Percentiles rank a stretch among this genome's conserved stretches.
Conservation (phyloP, 192 early-diverging fungal species). For the Rhizophagus prolifer region DNA sequence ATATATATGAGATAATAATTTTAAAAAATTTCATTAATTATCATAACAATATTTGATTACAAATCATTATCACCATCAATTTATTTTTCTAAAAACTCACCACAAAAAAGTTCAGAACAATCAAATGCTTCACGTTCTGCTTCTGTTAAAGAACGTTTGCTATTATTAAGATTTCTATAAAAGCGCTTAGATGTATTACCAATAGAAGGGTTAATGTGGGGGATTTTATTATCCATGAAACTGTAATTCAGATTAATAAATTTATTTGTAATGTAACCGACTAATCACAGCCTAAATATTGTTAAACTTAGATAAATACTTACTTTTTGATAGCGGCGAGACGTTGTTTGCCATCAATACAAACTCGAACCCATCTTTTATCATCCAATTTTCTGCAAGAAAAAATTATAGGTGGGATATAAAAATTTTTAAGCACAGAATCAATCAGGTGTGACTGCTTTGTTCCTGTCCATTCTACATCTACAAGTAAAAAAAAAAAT, state of each 20-base stretch:
- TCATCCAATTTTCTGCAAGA: conserved; percentile 16
- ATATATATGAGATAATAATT: too few relatives aligned
- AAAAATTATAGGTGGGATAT: conserved; percentile 35
- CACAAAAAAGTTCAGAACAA: conserved; percentile 32
- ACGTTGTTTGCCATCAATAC: conserved; percentile 39
- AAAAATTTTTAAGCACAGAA: conserved; percentile 36
- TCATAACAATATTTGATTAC: not conserved
- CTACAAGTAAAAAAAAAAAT: not conserved
- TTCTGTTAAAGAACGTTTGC: not conserved
- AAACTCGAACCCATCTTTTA: conserved; percentile 27
- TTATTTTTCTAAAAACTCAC: not conserved
- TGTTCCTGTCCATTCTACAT: conserved; percentile 16
- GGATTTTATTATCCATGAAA: conserved; percentile 36
- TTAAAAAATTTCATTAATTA: not conserved
- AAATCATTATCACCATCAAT: not conserved
- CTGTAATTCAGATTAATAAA: conserved; percentile 5
- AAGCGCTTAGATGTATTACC: conserved; percentile 7
- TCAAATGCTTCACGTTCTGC: conserved; percentile 23
- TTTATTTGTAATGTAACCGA: not conserved
- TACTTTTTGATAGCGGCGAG: conserved; percentile 36
- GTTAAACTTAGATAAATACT: not conserved
- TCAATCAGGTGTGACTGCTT: conserved; percentile 33
- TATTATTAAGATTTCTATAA: conserved; percentile 1
- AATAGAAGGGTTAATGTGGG: conserved; percentile 25
- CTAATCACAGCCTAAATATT: not conserved